Conservation (phyloP, 257 asterid genomes). For the Solanum rostratum region DNA sequence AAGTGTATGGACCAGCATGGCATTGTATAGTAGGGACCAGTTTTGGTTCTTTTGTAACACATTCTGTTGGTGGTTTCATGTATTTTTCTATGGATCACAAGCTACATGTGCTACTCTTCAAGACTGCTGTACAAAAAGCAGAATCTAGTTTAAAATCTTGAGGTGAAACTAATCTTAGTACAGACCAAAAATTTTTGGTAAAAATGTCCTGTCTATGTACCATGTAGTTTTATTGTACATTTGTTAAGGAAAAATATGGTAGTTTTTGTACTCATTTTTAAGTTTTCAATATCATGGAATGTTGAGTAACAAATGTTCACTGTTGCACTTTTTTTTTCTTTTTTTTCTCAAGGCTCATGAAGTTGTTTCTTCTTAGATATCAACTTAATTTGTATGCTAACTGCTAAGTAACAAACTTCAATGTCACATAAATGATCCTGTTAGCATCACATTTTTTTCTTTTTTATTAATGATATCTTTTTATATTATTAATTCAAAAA, state of each 20-base stretch:
- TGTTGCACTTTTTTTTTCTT: too few species aligned
- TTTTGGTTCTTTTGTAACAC: constrained; percentile 31
- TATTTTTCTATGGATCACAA: constrained; percentile 29
- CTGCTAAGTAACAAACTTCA: too few species aligned
- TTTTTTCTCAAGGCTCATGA: too few species aligned
- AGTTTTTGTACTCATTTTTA: background rate
- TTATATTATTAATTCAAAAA: too few species aligned
- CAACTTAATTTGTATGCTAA: too few species aligned
- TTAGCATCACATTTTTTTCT: too few species aligned
- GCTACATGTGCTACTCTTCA: constrained; percentile 22
- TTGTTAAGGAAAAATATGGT: background rate
- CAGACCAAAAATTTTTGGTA: background rate
- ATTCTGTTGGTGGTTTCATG: constrained; percentile 24
- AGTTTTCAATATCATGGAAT: background rate
- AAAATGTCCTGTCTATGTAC: background rate
- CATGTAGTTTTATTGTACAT: background rate
- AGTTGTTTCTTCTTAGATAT: too few species aligned
- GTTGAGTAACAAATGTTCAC: background rate
- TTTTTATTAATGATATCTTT: too few species aligned
- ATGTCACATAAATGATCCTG: too few species aligned
- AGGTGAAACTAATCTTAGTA: background rate
- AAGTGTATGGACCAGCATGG: constrained; percentile 30
- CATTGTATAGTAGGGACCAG: constrained; percentile 29
- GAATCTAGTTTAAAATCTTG: background rate
- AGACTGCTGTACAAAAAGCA: constrained; percentile 7